Conservation (phyloP, 805 yeast species). For the Clavispora carvajalis region DNA sequence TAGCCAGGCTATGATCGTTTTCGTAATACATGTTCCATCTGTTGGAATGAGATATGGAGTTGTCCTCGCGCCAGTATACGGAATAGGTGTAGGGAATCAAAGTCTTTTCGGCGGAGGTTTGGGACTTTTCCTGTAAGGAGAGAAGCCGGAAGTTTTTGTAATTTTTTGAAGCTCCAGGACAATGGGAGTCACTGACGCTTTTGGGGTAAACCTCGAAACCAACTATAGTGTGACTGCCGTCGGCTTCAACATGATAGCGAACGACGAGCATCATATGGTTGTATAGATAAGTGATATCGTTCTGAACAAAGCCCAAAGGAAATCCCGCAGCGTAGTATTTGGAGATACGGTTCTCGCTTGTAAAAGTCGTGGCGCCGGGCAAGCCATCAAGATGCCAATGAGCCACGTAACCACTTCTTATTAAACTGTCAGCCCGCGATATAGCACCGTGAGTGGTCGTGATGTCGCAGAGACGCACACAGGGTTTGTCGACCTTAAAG, state of each 20-base stretch:
- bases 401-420: slow-evolving; percentile 65
- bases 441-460: slow-evolving; percentile 48
- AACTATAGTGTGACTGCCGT: slow-evolving; percentile 53
- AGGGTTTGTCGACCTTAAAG: slow-evolving; percentile 62
- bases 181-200: slow-evolving; percentile 59
- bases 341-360: slow-evolving; percentile 48
- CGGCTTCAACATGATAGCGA: slow-evolving; percentile 53
- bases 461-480: slow-evolving; percentile 65
- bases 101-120: slow-evolving; percentile 20
- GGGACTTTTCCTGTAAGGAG: slow-evolving; percentile 21
- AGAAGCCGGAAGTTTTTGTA: slow-evolving; percentile 53
- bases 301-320: slow-evolving; percentile 69
- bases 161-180: slow-evolving; percentile 70
- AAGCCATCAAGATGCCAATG: slow-evolving; percentile 82
- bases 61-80: slow-evolving; percentile 84
- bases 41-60: slow-evolving; percentile 54
- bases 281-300: slow-evolving; percentile 53
- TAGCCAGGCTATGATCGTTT: slow-evolving; percentile 42
- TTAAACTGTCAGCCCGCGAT: slow-evolving; percentile 52
- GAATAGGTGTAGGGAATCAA: slow-evolving; percentile 76
- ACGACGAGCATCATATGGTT: slow-evolving; percentile 81
- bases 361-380: slow-evolving; percentile 85
- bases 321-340: slow-evolving; percentile 84
- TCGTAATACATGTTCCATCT: slow-evolving; percentile 72
- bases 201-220: slow-evolving; percentile 90